These are phyloP conservation scores for Endogone sp. DNA, from an alignment of 192 early-diverging fungal species.

Conservation along the genomic window DNA sequence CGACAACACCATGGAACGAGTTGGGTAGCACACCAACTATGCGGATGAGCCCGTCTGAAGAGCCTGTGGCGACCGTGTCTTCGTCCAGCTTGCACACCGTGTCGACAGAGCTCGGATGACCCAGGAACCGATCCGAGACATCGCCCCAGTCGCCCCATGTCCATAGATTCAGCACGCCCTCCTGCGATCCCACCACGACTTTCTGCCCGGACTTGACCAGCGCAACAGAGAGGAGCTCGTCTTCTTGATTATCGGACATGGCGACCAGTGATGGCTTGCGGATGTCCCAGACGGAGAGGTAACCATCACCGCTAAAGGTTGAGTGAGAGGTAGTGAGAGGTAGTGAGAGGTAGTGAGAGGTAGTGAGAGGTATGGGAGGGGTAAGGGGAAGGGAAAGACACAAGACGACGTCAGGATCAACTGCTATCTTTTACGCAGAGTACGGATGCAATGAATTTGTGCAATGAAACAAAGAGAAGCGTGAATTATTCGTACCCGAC, in stretches of 20 bases:
- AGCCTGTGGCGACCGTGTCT: slow-evolving; percentile 82
- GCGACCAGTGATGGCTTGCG: slow-evolving; percentile 81
- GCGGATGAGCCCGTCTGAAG: slow-evolving; percentile 86
- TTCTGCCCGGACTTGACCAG: slow-evolving; percentile 75
- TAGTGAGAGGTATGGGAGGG: no score
- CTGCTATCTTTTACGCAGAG: no score
- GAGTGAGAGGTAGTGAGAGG: slow-evolving; percentile 1
- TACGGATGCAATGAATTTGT: no score
- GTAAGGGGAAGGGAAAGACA: no score
- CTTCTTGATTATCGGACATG: slow-evolving; percentile 92
- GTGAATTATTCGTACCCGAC: slow-evolving; percentile 41
- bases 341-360: no score
- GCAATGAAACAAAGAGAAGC: not conserved
- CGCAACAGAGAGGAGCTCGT: slow-evolving; percentile 84
- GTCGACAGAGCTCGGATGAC: slow-evolving; percentile 91
- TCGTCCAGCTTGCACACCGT: slow-evolving; percentile 83
- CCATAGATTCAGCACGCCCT: slow-evolving; percentile 85
- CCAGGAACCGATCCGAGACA: slow-evolving; percentile 87
- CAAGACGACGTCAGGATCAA: no score
- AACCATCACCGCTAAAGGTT: slow-evolving; percentile 74
- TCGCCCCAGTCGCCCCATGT: slow-evolving; percentile 92
- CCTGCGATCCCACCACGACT: slow-evolving; percentile 88
- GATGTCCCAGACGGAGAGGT: slow-evolving; percentile 86
- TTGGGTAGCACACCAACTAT: slow-evolving; percentile 90
- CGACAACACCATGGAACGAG: slow-evolving; percentile 82